Conservation (phyloP, 495 filamentous ascomycete species). For the Tetracladium setigerum region DNA sequence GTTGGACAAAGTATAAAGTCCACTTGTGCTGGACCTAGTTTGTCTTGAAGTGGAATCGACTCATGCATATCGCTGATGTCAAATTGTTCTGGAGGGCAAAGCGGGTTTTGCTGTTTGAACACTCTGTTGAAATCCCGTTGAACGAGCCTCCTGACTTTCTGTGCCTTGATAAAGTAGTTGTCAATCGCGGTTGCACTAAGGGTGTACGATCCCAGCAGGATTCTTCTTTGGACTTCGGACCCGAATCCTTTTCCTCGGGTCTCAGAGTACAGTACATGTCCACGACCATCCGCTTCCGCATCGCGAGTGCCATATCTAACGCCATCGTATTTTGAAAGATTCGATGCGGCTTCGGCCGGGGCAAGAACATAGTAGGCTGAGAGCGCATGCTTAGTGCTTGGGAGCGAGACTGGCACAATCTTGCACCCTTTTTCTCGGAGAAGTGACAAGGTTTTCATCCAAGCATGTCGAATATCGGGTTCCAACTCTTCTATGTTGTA, state of each 20-base stretch:
- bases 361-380: constrained; percentile 94
- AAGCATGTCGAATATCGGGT: constrained; percentile 56
- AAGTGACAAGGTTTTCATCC: constrained; percentile 49
- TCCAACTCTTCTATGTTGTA: constrained; percentile 85
- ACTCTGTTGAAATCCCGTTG: constrained; percentile 75
- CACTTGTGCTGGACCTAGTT: constrained; percentile 47
- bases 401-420: constrained; percentile 71
- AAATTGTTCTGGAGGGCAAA: constrained; percentile 34
- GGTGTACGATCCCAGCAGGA: constrained; percentile 84
- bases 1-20: constrained; percentile 89
- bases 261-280: constrained; percentile 60
- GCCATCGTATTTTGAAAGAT: constrained; percentile 96
- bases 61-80: constrained; percentile 39
- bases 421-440: constrained; percentile 58
- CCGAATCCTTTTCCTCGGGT: constrained; percentile 73
- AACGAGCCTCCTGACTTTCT: constrained; percentile 77
- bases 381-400: constrained; percentile 75
- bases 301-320: constrained; percentile 68
- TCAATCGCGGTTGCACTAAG: constrained; percentile 86
- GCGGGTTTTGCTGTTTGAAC: constrained; percentile 60
- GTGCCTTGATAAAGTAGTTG: constrained; percentile 95
- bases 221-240: constrained; percentile 74
- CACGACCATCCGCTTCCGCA: constrained; percentile 11
- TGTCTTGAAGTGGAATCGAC: constrained; percentile 30
- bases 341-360: constrained; percentile 91